Evolutionary conservation across 139 green algal species (phyloP).

Genomic region (Axilococcus clingmanii): DNA sequence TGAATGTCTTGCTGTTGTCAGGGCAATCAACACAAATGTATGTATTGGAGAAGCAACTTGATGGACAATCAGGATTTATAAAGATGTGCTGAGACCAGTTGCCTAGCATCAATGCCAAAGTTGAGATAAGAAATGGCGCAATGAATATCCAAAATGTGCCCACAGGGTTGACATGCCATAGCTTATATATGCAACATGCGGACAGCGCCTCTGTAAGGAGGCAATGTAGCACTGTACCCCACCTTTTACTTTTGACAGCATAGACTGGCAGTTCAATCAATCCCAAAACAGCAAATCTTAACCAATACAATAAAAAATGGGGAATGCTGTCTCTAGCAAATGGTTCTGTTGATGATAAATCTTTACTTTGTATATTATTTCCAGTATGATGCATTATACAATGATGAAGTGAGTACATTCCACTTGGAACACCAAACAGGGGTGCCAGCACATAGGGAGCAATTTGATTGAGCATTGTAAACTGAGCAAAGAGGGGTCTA

Average conservation of each 20-base stretch:
- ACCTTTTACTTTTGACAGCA: constrained; percentile 26
- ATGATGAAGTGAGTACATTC: constrained; percentile 75
- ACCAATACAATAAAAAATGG: constrained; percentile 73
- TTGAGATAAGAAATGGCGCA: constrained; percentile 59
- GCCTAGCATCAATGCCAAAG: constrained; percentile 79
- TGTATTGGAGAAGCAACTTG: constrained; percentile 42
- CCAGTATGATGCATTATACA: constrained; percentile 81
- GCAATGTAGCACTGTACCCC: constrained; percentile 12
- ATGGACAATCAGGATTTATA: constrained; percentile 43
- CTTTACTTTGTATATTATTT: constrained; percentile 7
- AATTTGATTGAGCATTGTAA: constrained; percentile 31
- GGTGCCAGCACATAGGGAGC: constrained; percentile 40
- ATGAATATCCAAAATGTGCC: constrained; percentile 60
- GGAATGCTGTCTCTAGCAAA: constrained; percentile 54
- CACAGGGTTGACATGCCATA: constrained; percentile 30
- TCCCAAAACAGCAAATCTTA: constrained; percentile 37
- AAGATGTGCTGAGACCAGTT: constrained; percentile 93
- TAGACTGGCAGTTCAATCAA: constrained; percentile 67
- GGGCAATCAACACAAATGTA: constrained; percentile 71
- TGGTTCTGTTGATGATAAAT: constrained; percentile 73
- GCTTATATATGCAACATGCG: constrained; percentile 1
- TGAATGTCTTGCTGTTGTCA: constrained; percentile 77
- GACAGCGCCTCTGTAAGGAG: constrained; percentile 22
- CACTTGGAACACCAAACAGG: constrained; percentile 45
- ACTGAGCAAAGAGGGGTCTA: constrained; percentile 39